Evolutionary conservation across 2,329 filamentous ascomycete genomes (phyloP).

Genomic region (Zelopaecilomyces penicillatus): DNA sequence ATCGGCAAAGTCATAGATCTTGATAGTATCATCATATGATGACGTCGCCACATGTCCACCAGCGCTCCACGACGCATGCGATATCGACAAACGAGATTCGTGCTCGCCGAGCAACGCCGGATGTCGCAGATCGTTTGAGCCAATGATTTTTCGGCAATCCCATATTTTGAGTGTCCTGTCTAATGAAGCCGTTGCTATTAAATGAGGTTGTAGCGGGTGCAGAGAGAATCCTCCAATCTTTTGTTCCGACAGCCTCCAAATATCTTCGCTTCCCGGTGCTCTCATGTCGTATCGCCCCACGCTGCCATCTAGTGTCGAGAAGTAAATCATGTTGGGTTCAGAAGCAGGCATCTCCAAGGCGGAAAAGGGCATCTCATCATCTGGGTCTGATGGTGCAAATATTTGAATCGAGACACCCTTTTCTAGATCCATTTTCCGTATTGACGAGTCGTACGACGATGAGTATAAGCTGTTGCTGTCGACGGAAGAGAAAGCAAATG

Average conservation of each 20-base stretch:
- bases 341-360: constrained; percentile 69
- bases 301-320: constrained; percentile 74
- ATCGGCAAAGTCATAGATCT: constrained; percentile 73
- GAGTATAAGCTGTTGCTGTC: constrained; percentile 73
- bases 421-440: constrained; percentile 75
- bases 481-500: constrained; percentile 67
- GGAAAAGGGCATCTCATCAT: constrained; percentile 71
- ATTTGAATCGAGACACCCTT: constrained; percentile 73
- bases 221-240: constrained; percentile 94
- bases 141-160: constrained; percentile 75
- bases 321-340: constrained; percentile 69
- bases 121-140: constrained; percentile 48
- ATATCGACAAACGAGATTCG: constrained; percentile 73
- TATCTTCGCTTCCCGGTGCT: constrained; percentile 45
- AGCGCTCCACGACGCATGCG: constrained; percentile 82
- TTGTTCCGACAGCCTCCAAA: constrained; percentile 75
- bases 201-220: constrained; percentile 69
- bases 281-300: constrained; percentile 79
- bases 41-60: constrained; percentile 83
- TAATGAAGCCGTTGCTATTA: constrained; percentile 80
- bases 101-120: constrained; percentile 76
- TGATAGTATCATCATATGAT: constrained; percentile 91
- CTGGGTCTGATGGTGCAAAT: constrained; percentile 63
- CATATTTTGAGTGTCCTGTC: constrained; percentile 87
- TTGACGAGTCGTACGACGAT: constrained; percentile 86